Evolutionary conservation across 345 rosid genomes (phyloP).

Genomic region (Syzygium grande): DNA sequence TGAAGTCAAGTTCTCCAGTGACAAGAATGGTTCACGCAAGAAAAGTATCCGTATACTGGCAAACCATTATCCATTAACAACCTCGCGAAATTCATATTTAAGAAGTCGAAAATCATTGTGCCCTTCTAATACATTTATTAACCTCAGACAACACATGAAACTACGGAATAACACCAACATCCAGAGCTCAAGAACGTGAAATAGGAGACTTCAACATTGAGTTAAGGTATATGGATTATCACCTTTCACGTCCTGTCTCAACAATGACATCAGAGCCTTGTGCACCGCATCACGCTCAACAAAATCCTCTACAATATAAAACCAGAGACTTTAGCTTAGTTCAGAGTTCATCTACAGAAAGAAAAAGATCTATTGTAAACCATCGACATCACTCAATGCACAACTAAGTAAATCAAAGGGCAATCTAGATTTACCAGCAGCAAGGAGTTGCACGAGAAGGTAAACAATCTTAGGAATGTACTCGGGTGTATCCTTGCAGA

Average conservation of each 20-base stretch:
- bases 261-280: constrained; percentile 87
- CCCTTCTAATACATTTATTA: neutral
- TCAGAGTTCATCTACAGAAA: neutral
- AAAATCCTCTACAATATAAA: constrained; percentile 48
- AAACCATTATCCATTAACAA: neutral
- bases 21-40: neutral
- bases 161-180: neutral
- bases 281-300: constrained; percentile 98
- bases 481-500: constrained; percentile 89
- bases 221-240: neutral
- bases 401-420: neutral
- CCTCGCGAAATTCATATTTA: neutral
- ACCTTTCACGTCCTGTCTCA: constrained; percentile 99
- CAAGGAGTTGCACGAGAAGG: constrained; percentile 77
- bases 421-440: constrained; percentile 44
- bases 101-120: neutral
- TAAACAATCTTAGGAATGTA: constrained; percentile 72
- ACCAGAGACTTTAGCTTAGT: constrained; percentile 5
- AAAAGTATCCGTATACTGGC: neutral
- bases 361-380: neutral
- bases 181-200: neutral
- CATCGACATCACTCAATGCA: neutral
- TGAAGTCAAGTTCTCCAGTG: neutral
- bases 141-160: neutral
- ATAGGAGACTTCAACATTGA: neutral